phyloP scores from a whole-genome alignment of 1,139 yeast species.

The Yamadazyma oceani region DNA sequence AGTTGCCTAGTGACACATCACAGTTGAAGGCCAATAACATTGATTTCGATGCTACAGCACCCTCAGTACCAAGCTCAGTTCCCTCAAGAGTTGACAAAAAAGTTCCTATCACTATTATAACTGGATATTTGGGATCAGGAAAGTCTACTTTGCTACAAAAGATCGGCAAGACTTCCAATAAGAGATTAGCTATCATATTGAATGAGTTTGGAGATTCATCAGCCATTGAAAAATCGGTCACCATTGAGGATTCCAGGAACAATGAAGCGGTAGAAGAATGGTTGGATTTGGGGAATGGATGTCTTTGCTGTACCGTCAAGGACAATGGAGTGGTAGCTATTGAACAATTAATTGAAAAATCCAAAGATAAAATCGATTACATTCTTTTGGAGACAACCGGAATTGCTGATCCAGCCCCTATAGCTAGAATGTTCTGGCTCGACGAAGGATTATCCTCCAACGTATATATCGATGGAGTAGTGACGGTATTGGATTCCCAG shows the following conservation, averaged over 20 bases:
- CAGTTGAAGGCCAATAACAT: constrained; percentile 11
- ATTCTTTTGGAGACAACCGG: constrained; percentile 94
- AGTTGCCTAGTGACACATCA: constrained; percentile 10
- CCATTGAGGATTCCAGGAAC: constrained; percentile 61
- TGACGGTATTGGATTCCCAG: constrained; percentile 84
- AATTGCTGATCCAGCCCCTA: constrained; percentile 97
- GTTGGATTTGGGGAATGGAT: constrained; percentile 95
- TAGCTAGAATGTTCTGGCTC: constrained; percentile 96
- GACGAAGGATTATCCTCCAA: constrained; percentile 85
- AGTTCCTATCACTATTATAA: constrained; percentile 89
- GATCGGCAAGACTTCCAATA: constrained; percentile 67
- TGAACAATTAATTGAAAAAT: constrained; percentile 75
- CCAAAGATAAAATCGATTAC: constrained; percentile 78
- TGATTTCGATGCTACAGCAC: constrained; percentile 11
- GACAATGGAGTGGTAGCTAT: constrained; percentile 94
- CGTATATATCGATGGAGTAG: constrained; percentile 88
- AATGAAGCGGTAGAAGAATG: constrained; percentile 77
- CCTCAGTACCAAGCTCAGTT: constrained; percentile 10
- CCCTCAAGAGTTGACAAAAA: constrained; percentile 27
- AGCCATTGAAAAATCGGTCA: constrained; percentile 83
- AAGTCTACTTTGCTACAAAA: constrained; percentile 81
- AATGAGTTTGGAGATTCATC: constrained; percentile 91
- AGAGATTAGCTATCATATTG: constrained; percentile 81
- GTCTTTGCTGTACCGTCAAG: constrained; percentile 93
- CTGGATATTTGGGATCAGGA: constrained; percentile 96